Conservation (phyloP, 1,284 basidiomycete genomes). For the Moesziomyces globuligerus region DNA sequence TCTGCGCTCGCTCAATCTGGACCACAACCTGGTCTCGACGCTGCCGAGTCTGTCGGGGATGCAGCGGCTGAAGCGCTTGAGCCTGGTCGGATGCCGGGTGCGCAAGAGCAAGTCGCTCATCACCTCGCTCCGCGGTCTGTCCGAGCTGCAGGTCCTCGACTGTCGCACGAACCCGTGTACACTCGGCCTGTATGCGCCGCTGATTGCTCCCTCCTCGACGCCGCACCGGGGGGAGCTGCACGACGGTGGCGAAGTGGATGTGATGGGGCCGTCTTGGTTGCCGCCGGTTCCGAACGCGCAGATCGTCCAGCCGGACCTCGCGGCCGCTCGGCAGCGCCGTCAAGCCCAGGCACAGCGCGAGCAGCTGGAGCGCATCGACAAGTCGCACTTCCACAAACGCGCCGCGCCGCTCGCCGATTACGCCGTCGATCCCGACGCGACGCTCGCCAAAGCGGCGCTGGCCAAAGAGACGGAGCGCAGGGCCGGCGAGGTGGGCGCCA, state of each 20-base stretch:
- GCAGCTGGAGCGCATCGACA: slow-evolving; percentile 48
- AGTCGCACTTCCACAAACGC: slow-evolving; percentile 64
- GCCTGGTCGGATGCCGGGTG: slow-evolving; percentile 60
- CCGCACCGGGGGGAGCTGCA: slow-evolving; percentile 14
- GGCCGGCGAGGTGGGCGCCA: slow-evolving; percentile 12
- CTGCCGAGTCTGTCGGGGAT: slow-evolving; percentile 49
- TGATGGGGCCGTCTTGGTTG: slow-evolving; percentile 17
- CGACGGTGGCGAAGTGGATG: slow-evolving; percentile 2
- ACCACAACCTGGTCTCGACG: slow-evolving; percentile 60
- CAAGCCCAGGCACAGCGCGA: slow-evolving; percentile 23
- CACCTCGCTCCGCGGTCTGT: slow-evolving; percentile 44
- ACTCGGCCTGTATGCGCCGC: slow-evolving; percentile 62
- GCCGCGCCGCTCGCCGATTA: slow-evolving; percentile 31
- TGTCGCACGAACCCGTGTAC: slow-evolving; percentile 63
- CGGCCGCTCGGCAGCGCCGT: slow-evolving; percentile 8
- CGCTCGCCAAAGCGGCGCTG: slow-evolving; percentile 17
- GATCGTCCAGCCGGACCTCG: slow-evolving; percentile 56
- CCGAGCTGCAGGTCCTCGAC: slow-evolving; percentile 59
- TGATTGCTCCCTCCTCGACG: slow-evolving; percentile 34
- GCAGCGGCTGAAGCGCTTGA: slow-evolving; percentile 60
- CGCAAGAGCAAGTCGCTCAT: slow-evolving; percentile 51
- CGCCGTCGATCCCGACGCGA: slow-evolving; percentile 27
- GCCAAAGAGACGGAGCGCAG: slow-evolving; percentile 21
- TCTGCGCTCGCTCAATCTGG: slow-evolving; percentile 82
- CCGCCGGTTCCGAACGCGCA: slow-evolving; percentile 61